Evolutionary conservation across 2,329 filamentous ascomycete species (phyloP), one percentile per base, ranked within the genome.

Genomic region (Diplodia intermedia): DNA sequence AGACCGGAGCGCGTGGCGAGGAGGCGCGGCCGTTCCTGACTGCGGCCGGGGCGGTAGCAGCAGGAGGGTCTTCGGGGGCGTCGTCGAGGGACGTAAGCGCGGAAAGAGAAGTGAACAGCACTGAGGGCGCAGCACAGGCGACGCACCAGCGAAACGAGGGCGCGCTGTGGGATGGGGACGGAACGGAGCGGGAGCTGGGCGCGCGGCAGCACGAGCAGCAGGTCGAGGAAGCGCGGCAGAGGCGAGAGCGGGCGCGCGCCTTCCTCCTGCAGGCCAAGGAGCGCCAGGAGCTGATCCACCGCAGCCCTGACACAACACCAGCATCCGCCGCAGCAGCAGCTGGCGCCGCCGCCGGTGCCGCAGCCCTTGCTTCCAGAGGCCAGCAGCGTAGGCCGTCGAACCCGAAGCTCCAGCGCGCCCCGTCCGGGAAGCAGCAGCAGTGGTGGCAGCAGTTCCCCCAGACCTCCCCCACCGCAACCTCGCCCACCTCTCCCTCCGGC

Each of bases 181-280:
- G 55, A 11, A 55, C 54, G n/a, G 62, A 66, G 7, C 33, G 31
- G 12, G 60, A 52, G 7, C 18, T 49, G 11, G 31, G 15, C 1
- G 60, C 31, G 18, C 18, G 47, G 31, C 26, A 20, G 12, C 60
- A 52, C 43, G 43, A 63, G 20, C 20, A 20, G 60, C 60, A 63
- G 31, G 8, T 63, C 5, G 43, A 63, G 20, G 60, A 63, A 49
- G 33, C 43, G 9, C 43, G 31, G 12, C 60, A 63, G 60, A 38
- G 60, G n/a, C 43, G 60, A 9, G 60, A 63, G 60, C 43, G 33
- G 4, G 43, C 60, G 12, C 47, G 60, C 31, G 60, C 60, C 20
- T 63, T 52, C 31, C 47, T 63, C 9, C n/a, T 63, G 31, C 60
- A 63, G 20, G 60, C 60, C 8, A 63, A 63, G 60, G 60, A 63